Evolutionary conservation across 2,329 filamentous ascomycete genomes (phyloP), one percentile per base, ranked within the genome.

Genomic region (Scedosporium dehoogii): DNA sequence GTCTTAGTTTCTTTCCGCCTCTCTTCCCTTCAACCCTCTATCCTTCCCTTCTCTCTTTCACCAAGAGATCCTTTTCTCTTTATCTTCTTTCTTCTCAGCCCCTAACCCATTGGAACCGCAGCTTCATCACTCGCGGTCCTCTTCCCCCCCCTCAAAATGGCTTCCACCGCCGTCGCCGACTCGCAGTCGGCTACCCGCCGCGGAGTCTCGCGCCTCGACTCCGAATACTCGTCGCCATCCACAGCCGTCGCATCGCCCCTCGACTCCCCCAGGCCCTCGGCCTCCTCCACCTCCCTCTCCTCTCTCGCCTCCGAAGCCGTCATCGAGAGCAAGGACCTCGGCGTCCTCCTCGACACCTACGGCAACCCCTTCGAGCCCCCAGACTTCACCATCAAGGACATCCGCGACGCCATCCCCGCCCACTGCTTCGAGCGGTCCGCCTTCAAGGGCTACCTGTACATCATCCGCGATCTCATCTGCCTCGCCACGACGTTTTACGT

Each of bases 321-420:
- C 38, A 72, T 73, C 66, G 78, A 78, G 68, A 75, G 78, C 63
- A 57, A 59, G 12, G 56, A 59, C 23, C 86, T 83, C 68, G 85
- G 84, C 69, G 85, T 87, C 74, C 84, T 99, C 68, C 71, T 94
- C 67, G 92, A 99, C 78, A 93, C 91, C 12, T 94, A 96, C 74
- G 94, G 94, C 76, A 96, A 97, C 76, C 84, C 92, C 71, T 99
- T 99, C 80, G 82, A 91, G 75, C 83, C 96, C 63, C 94, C 94
- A 68, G 88, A 97, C 78, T 99, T 89, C 81, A 96, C 92, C 73
- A 96, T 99, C 83, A 96, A 96, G 82, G 85, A 99, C 73, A 93
- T 99, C 73, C 88, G 91, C 71, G 90, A 96, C 78, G 94, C 94
- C 74, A 99, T 99, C 69, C 94, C 94, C 67, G 91, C 92, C 77